These are phyloP conservation scores for Amesomyces nigricolor DNA, from an alignment of 2,329 filamentous ascomycete species.

Conservation along the genomic window DNA sequence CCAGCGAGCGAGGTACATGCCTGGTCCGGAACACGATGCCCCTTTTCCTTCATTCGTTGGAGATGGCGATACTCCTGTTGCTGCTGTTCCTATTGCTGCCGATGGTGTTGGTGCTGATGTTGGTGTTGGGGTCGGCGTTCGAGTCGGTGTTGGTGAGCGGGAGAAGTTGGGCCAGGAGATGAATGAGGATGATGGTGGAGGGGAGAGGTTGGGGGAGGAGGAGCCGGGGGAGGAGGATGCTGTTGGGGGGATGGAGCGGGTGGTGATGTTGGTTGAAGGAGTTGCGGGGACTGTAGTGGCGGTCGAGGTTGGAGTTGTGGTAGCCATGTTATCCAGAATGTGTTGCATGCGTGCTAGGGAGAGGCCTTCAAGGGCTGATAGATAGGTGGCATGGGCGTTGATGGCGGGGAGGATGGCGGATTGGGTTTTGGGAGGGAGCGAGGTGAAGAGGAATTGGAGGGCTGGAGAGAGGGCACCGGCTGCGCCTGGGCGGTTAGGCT, in stretches of 20 bases:
- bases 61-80: too few relatives aligned
- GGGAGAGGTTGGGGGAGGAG: not conserved
- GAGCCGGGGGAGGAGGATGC: slow-evolving; percentile 2
- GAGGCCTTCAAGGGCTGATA: slow-evolving; percentile 47
- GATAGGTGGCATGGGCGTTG: slow-evolving; percentile 56
- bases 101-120: too few relatives aligned
- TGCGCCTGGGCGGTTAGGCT: slow-evolving; percentile 32
- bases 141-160: too few relatives aligned
- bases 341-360: slow-evolving; percentile 51
- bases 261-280: slow-evolving; percentile 11
- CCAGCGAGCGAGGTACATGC: slow-evolving; percentile 68
- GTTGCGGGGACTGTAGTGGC: not conserved
- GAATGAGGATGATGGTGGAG: slow-evolving; percentile 10
- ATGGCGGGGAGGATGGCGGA: slow-evolving; percentile 45
- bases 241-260: not conserved
- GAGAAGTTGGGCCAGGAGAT: not conserved
- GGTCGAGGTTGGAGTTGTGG: slow-evolving; percentile 5
- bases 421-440: slow-evolving; percentile 44
- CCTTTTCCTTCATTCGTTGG: too few relatives aligned
- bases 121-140: too few relatives aligned
- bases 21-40: slow-evolving; percentile 51
- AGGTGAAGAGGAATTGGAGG: slow-evolving; percentile 39
- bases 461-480: slow-evolving; percentile 35
- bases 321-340: slow-evolving; percentile 43
- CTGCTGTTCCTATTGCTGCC: too few relatives aligned